Evolutionary conservation across 2,329 filamentous ascomycete species (phyloP), one percentile per base, ranked within the genome.

Genomic region (Apiospora hydei): DNA sequence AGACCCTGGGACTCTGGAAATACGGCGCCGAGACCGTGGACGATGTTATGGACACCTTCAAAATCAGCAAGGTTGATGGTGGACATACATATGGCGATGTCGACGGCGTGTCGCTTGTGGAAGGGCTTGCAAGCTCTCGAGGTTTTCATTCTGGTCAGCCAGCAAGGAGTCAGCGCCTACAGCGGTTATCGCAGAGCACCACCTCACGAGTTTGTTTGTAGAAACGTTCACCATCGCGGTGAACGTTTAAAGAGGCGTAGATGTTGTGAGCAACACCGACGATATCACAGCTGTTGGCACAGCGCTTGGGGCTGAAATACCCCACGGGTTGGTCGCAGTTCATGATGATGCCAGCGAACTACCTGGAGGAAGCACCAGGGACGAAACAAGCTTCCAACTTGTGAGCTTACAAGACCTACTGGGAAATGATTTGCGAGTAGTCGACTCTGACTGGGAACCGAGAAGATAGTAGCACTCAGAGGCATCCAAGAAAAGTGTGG

Each of bases 311-410:
- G 75, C 74, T 24, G 80, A 81, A 30, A 86, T 85, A 69, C 83
- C 83, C 0, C 75, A 78, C 10, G 86, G 87, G 0, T 66, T 89
- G 34, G 75, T 89, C 2, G 86, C 88, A 4, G 83, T 85, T 16
- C 87, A 88, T 72, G 87, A 89, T 73, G 87, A 89, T 77, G 84
- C 85, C 3, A 89, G 89, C 71, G 83, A 88, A 78, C 77, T 87
- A 10, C 78, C 82, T 0, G 82, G 77, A 7, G 86, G 86, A 0
- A 82, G 83, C 4, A 86, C 85, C 0, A 86, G 83, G 30, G 78
- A 80, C 0, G 80, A 85, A 73, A 85, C 86, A 0, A 87, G 85
- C 72, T 88, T 87, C 75, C 89, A 89, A 79, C 70, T 88, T 21
- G 79, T 87, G 4, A 83, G 81, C 64, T 74, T 86, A 49, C 81